phyloP scores from a whole-genome alignment of 192 early-diverging fungal species.

The Podila horticola region DNA sequence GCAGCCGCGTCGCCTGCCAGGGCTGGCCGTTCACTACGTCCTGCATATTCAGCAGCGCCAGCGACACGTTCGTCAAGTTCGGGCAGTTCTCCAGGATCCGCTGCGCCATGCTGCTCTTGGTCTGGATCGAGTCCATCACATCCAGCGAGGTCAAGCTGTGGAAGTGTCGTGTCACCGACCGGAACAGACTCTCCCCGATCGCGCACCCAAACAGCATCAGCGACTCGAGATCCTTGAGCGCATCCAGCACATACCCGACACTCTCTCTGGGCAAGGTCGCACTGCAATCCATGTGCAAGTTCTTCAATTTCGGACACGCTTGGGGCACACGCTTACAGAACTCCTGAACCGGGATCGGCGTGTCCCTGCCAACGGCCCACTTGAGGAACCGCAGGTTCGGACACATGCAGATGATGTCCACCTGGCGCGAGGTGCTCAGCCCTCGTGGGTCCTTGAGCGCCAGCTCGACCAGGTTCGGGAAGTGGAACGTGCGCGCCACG shows the following conservation, averaged over 20 bases:
- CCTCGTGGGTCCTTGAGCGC: conserved; percentile 28
- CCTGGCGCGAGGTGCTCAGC: conserved; percentile 17
- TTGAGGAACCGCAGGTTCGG: conserved; percentile 26
- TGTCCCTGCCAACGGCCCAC: conserved; percentile 20
- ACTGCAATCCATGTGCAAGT: conserved; percentile 27
- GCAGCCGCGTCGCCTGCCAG: conserved; percentile 19
- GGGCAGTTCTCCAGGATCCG: conserved; percentile 19
- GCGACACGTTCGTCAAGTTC: not conserved
- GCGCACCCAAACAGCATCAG: conserved; percentile 16
- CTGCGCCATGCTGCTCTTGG: conserved; percentile 39
- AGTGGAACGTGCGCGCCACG: not conserved
- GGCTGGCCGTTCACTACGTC: conserved; percentile 16
- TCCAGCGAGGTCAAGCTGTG: conserved; percentile 16
- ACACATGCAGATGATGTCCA: conserved; percentile 32
- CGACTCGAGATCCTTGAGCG: conserved; percentile 3
- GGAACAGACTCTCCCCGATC: conserved; percentile 11
- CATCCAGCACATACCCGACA: conserved; percentile 15
- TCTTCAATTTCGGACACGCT: conserved; percentile 20
- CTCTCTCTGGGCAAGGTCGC: conserved; percentile 11
- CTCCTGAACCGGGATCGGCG: conserved; percentile 15
- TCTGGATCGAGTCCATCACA: conserved; percentile 8
- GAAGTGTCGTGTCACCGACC: conserved; percentile 18
- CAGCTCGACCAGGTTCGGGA: conserved; percentile 24
- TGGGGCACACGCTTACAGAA: conserved; percentile 28
- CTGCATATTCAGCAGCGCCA: conserved; percentile 13